These are phyloP conservation scores for Talaromyces ruber DNA, from an alignment of 495 filamentous ascomycete genomes.

Conservation along the genomic window DNA sequence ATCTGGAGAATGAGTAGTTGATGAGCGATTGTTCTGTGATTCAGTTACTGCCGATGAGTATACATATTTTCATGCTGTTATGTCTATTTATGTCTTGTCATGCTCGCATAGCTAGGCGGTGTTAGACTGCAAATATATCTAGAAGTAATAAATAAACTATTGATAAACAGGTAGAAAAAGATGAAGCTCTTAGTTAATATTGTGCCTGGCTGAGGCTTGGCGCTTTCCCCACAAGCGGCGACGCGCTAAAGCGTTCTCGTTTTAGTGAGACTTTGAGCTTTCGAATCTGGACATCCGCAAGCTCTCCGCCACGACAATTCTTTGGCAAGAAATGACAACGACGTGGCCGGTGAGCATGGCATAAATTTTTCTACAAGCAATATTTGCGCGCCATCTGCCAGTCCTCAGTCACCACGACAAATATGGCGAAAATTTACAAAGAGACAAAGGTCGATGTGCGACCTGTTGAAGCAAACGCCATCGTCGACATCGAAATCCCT, in stretches of 20 bases:
- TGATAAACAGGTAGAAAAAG: not conserved
- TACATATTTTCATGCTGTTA: not conserved
- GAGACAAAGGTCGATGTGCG: constrained; percentile 80
- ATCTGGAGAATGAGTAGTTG: constrained; percentile 67
- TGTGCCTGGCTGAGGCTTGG: not conserved
- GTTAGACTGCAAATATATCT: not conserved
- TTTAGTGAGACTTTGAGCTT: not conserved
- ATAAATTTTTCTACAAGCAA: not conserved
- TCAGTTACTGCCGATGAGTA: not conserved
- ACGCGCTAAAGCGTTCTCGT: not conserved
- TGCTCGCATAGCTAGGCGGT: not conserved
- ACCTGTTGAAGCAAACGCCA: constrained; percentile 56
- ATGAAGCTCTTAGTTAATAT: not conserved
- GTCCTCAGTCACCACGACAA: not conserved
- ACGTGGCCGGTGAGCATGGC: not conserved
- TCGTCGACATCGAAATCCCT: constrained; percentile 68
- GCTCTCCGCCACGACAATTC: not conserved
- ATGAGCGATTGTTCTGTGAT: not conserved
- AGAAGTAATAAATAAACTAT: not conserved
- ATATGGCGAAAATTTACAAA: constrained; percentile 60
- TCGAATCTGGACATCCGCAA: not conserved
- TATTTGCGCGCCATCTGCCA: not conserved
- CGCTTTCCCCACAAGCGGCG: not conserved
- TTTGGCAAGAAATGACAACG: not conserved
- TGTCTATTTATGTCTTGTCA: not conserved